Evolutionary conservation across 345 rosid genomes (phyloP), one percentile per base, ranked within the genome.

Genomic region (Populus ilicifolia): DNA sequence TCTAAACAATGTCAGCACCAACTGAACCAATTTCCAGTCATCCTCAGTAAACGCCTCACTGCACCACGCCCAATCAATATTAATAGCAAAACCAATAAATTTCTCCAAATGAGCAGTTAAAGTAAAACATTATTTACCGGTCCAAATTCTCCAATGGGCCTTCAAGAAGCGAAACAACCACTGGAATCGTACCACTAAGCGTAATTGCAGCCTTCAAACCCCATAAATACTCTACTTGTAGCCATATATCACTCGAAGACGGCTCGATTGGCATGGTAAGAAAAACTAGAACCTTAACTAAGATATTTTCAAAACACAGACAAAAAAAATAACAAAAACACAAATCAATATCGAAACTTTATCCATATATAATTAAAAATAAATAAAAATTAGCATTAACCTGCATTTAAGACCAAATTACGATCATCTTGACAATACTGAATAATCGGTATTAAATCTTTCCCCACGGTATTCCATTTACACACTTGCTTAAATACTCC

Each of bases 1-100:
- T 67, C 94, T 88, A 73, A 96, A 92, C 18, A 93, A 78, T 63
- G 98, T 93, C 80, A 96, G 87, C 36, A 93, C 88, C 50, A 96
- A 93, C 87, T 93, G 98, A 79, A 92, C 87, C 89, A 96, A 79
- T 85, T 96, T 96, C 99, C 98, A 96, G 81, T 96, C 97, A 80
- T 96, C 99, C 83, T 96, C 99, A 0, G 85, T 82, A 81, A 96
- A 91, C 59, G 80, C 69, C 69, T 93, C 92, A 64, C 99, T 96
- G 92, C 30, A 56, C 33, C 8, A 20, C 39, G 43, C 23, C 5
- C 3, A 38, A 70, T 11, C 14, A 62, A 27, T 48, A 17, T 36
- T 21, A 39, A 4, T n/a, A 29, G 17, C 35, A 46, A 13, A 13
- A 67, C 41, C 12, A 27, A 56, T 9, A 46, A 6, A 33, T 3